These are phyloP conservation scores for Asterionellopsis glacialis DNA, from an alignment of 108 stramenopile genomes.

Conservation along the genomic window DNA sequence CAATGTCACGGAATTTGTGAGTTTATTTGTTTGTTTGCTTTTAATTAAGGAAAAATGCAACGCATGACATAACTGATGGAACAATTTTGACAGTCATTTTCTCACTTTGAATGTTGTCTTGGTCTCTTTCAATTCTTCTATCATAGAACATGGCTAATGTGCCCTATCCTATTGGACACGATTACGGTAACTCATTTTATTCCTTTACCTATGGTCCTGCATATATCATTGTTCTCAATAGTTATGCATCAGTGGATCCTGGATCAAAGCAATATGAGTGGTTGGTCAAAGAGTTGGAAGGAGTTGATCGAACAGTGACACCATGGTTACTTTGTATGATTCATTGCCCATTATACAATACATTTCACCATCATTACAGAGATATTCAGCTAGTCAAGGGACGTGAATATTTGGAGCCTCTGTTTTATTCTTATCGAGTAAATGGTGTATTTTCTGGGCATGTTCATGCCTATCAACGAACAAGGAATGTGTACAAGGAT, in stretches of 20 bases:
- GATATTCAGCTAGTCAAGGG: conserved; percentile 64
- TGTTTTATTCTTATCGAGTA: conserved; percentile 72
- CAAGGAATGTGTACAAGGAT: conserved; percentile 46
- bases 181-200: conserved; percentile 83
- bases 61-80: too few relatives aligned
- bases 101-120: conserved; percentile 78
- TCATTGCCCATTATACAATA: conserved; percentile 83
- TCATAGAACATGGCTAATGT: conserved; percentile 59
- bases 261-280: conserved; percentile 70
- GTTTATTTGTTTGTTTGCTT: conserved; percentile 47
- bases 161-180: conserved; percentile 67
- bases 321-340: conserved; percentile 82
- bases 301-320: conserved; percentile 59
- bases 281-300: conserved; percentile 58
- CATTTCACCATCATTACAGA: conserved; percentile 55
- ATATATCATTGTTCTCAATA: conserved; percentile 65
- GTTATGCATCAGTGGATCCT: conserved; percentile 59
- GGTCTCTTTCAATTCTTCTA: conserved; percentile 65
- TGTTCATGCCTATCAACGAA: conserved; percentile 88
- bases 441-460: conserved; percentile 88
- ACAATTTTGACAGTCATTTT: too few relatives aligned
- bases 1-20: conserved; percentile 31
- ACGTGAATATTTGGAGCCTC: conserved; percentile 66
- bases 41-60: too few relatives aligned
- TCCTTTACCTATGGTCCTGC: conserved; percentile 63